phyloP scores from a whole-genome alignment of 1,284 basidiomycete species.

The Coniophora puteana region DNA sequence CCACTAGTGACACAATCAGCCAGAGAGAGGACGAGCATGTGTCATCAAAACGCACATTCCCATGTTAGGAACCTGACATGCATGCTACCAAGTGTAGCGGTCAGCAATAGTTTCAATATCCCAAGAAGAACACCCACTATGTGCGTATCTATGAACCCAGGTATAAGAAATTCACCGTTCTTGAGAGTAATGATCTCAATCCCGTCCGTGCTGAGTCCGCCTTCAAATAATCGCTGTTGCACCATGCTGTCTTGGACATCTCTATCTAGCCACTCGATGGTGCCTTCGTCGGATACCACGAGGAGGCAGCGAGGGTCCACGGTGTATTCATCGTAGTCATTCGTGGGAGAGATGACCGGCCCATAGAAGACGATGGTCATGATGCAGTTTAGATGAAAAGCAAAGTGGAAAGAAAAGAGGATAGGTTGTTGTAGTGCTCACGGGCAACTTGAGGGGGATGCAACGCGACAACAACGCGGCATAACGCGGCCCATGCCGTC shows the following conservation, averaged over 20 bases:
- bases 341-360: constrained; percentile 63
- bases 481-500: not conserved
- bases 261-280: constrained; percentile 65
- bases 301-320: constrained; percentile 58
- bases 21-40: constrained; percentile 2
- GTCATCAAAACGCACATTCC: constrained; percentile 50
- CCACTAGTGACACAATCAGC: too few species aligned
- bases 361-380: constrained; percentile 58
- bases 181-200: constrained; percentile 46
- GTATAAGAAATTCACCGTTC: constrained; percentile 78
- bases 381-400: constrained; percentile 1
- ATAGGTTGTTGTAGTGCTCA: not conserved
- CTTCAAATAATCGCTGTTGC: constrained; percentile 29
- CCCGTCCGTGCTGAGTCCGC: constrained; percentile 12
- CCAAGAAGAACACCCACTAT: constrained; percentile 45
- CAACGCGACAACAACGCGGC: not conserved
- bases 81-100: constrained; percentile 76
- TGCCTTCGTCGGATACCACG: constrained; percentile 52
- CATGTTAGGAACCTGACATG: constrained; percentile 84
- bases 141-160: constrained; percentile 90
- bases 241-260: constrained; percentile 51
- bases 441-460: not conserved
- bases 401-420: constrained; percentile 2
- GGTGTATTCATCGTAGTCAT: constrained; percentile 48
- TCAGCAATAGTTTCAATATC: constrained; percentile 2